Conservation (phyloP, 306 rosid species). For the Cucurbita pepo region DNA sequence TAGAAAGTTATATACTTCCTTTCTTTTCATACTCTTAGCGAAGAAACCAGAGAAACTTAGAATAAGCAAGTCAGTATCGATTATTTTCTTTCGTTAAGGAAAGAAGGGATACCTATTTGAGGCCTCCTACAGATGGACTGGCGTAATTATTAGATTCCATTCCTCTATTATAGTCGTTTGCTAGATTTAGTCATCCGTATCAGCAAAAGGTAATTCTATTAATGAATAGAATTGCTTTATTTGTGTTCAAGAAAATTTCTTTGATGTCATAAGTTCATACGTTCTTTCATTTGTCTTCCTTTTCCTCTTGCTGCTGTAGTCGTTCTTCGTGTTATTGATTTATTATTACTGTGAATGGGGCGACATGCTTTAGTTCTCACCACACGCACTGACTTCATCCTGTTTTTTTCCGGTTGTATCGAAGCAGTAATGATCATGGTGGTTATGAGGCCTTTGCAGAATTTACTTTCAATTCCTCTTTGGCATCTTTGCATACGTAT, state of each 20-base stretch:
- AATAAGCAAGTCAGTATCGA: neutral
- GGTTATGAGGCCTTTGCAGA: constrained; percentile 17
- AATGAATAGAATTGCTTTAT: neutral
- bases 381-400: neutral
- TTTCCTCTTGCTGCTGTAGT: neutral
- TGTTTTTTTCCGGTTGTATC: constrained; percentile 8
- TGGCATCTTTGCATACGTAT: constrained; percentile 70
- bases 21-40: neutral
- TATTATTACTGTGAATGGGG: neutral
- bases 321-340: neutral
- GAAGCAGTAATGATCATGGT: constrained; percentile 17
- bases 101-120: neutral
- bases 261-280: neutral
- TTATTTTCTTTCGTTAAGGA: neutral
- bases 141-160: neutral
- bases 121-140: neutral
- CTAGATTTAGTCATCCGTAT: neutral
- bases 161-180: neutral
- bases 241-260: neutral
- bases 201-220: neutral
- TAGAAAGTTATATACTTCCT: too few relatives aligned
- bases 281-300: neutral
- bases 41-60: neutral
- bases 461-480: constrained; percentile 32
- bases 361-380: neutral